phyloP scores from a whole-genome alignment of 1,284 basidiomycete species.

The Bondarzewia mesenterica region DNA sequence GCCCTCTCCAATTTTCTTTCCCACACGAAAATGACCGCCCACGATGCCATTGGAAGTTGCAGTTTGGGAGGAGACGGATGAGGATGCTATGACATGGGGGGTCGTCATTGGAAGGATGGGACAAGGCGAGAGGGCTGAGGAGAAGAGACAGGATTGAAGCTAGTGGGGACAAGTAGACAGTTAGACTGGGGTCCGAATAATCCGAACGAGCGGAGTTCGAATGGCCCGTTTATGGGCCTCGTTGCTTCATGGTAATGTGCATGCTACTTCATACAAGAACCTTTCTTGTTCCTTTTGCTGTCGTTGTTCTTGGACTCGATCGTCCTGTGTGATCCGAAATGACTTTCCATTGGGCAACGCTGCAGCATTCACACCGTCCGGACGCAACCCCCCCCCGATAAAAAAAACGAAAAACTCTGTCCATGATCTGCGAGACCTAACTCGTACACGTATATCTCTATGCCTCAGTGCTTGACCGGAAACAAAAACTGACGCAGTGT shows the following conservation, averaged over 20 bases:
- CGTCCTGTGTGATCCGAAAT: too few relatives aligned
- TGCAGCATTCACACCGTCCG: too few relatives aligned
- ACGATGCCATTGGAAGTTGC: conserved; percentile 62
- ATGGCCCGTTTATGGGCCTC: neutral
- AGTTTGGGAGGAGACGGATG: conserved; percentile 49
- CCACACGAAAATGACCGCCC: conserved; percentile 69
- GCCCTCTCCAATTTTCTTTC: conserved; percentile 85
- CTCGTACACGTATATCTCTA: too few relatives aligned
- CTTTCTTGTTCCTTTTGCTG: neutral
- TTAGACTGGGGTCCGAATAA: too few relatives aligned
- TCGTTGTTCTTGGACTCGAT: too few relatives aligned
- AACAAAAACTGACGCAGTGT: too few relatives aligned
- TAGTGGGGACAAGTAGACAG: neutral
- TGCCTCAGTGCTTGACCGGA: too few relatives aligned
- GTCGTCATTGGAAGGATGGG: conserved; percentile 47
- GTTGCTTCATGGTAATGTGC: too few relatives aligned
- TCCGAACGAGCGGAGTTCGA: conserved; percentile 3
- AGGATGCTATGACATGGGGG: conserved; percentile 69
- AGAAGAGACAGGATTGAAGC: neutral
- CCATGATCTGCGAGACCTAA: too few relatives aligned
- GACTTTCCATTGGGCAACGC: too few relatives aligned
- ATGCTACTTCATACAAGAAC: neutral
- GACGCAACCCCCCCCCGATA: too few relatives aligned
- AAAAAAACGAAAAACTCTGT: too few relatives aligned
- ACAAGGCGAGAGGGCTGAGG: conserved; percentile 16